Evolutionary conservation across 202 grass and related monocot species (phyloP).

Genomic region (Setaria viridis): DNA sequence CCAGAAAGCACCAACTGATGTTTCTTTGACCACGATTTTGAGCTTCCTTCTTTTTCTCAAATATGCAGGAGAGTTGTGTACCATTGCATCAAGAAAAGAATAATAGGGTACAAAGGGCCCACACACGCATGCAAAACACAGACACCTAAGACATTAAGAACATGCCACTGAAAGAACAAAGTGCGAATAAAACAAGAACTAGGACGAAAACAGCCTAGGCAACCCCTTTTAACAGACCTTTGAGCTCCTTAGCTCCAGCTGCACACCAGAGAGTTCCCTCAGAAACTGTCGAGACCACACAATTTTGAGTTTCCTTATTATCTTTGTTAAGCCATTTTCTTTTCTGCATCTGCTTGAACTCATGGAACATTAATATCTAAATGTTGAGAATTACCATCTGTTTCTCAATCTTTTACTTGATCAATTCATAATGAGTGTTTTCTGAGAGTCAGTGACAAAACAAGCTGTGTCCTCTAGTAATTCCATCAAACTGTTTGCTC

Average conservation of each 20-base stretch:
- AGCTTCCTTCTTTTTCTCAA: background rate
- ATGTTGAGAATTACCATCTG: background rate
- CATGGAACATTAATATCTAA: background rate
- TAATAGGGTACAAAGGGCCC: background rate
- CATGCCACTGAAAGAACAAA: background rate
- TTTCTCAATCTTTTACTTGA: conserved; percentile 1
- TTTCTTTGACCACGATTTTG: conserved; percentile 14
- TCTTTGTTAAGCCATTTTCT: background rate
- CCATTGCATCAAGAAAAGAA: background rate
- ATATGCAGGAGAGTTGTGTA: background rate
- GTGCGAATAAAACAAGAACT: background rate
- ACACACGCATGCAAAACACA: background rate
- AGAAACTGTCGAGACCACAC: background rate
- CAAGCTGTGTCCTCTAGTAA: background rate
- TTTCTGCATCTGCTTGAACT: background rate
- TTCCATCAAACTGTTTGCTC: conserved; percentile 21
- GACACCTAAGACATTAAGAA: background rate
- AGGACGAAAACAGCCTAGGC: background rate
- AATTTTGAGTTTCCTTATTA: background rate
- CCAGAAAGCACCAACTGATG: background rate
- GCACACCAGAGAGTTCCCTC: conserved; percentile 1
- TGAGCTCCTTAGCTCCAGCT: background rate
- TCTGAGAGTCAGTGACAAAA: conserved; percentile 1
- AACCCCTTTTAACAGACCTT: background rate
- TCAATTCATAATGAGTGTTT: conserved; percentile 10